Evolutionary conservation across 2,329 filamentous ascomycete species (phyloP).

Genomic region (Basipetospora chlamydospora): DNA sequence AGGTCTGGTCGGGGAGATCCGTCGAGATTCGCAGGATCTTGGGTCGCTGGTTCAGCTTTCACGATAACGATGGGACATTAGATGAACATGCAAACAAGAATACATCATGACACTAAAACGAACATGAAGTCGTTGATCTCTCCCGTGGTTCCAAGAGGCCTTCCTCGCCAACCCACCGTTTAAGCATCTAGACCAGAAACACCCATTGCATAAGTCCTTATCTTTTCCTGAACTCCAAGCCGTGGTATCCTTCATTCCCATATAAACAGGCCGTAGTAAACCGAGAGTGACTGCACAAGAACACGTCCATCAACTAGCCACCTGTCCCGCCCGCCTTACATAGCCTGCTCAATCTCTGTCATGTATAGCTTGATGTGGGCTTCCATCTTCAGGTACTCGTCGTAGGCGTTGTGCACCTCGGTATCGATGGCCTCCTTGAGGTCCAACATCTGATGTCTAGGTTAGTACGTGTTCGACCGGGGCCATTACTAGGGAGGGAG

Average conservation of each 20-base stretch:
- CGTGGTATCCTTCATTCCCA: conserved; percentile 20
- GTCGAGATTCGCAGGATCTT: conserved; percentile 43
- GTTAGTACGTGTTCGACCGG: too few species aligned
- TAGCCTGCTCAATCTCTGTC: conserved; percentile 92
- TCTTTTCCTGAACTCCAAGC: conserved; percentile 20
- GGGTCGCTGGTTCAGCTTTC: conserved; percentile 45
- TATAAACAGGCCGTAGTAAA: conserved; percentile 2
- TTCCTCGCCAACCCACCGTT: background rate
- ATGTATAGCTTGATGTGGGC: conserved; percentile 96
- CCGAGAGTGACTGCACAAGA: background rate
- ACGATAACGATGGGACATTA: conserved; percentile 1
- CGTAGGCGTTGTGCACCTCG: conserved; percentile 78
- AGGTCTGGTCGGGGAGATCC: conserved; percentile 41
- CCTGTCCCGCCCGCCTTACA: conserved; percentile 20
- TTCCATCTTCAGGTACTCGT: conserved; percentile 96
- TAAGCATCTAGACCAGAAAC: too few species aligned
- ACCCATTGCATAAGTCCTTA: too few species aligned
- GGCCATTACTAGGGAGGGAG: background rate
- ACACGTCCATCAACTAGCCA: background rate
- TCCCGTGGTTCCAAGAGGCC: background rate
- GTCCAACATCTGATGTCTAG: conserved; percentile 64
- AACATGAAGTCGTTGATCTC: background rate
- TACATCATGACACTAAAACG: background rate
- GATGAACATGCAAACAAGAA: background rate
- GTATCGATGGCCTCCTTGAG: conserved; percentile 95